These are phyloP conservation scores for Teunomyces panamensis DNA, from an alignment of 805 yeast genomes.

Conservation along the genomic window DNA sequence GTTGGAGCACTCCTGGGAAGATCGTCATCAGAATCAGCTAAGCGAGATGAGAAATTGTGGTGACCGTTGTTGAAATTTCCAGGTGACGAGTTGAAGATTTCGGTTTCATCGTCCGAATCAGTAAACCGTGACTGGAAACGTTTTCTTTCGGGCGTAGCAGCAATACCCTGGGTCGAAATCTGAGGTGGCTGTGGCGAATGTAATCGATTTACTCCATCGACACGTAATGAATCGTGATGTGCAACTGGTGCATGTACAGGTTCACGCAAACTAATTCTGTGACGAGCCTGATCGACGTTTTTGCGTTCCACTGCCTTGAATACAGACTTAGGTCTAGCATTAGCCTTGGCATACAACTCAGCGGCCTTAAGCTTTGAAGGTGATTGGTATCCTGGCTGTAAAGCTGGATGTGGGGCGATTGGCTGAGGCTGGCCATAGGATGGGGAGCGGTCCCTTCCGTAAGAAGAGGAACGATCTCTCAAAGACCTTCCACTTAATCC, in stretches of 20 bases:
- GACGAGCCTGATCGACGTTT: constrained; percentile 15
- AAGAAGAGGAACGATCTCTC: constrained; percentile 8
- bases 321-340: constrained; percentile 36
- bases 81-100: neutral
- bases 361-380: constrained; percentile 47
- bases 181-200: neutral
- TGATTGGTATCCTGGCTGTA: constrained; percentile 35
- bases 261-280: constrained; percentile 10
- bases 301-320: constrained; percentile 38
- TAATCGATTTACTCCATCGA: neutral
- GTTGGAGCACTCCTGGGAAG: constrained; percentile 4
- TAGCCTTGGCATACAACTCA: constrained; percentile 52
- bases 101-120: constrained; percentile 29
- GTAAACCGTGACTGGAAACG: constrained; percentile 23
- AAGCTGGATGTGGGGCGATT: constrained; percentile 39
- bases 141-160: constrained; percentile 5
- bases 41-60: constrained; percentile 9
- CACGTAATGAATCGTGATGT: neutral
- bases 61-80: constrained; percentile 3
- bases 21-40: constrained; percentile 13
- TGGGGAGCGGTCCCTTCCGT: constrained; percentile 3
- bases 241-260: constrained; percentile 21
- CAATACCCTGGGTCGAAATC: constrained; percentile 5
- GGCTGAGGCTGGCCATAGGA: constrained; percentile 25
- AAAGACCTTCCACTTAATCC: constrained; percentile 32